A percentile compares a stretch with the other conserved stretches of the same genome.
Evolutionary conservation across 768 basidiomycete species (phyloP).

Genomic region (Terana coerulea): DNA sequence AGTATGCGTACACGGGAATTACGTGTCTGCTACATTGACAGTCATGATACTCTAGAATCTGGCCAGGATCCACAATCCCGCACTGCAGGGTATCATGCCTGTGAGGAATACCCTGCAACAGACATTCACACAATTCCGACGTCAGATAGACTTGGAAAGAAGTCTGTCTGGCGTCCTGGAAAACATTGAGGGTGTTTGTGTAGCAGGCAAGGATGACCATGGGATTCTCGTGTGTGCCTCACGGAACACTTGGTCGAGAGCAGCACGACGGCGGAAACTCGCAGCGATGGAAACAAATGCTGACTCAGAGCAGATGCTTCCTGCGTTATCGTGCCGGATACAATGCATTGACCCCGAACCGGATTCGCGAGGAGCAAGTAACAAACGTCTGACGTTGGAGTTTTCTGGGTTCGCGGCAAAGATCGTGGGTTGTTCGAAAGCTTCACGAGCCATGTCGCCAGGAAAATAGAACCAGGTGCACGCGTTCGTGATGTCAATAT

Average conservation of each 20-base stretch:
- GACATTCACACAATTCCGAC: constrained; percentile 19
- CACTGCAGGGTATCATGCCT: constrained; percentile 53
- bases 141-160: constrained; percentile 10
- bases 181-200: constrained; percentile 28
- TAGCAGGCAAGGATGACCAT: not conserved
- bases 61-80: constrained; percentile 35
- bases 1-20: constrained; percentile 24
- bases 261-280: constrained; percentile 50
- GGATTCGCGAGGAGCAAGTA: constrained; percentile 8
- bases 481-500: not conserved
- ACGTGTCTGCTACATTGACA: not conserved
- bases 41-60: constrained; percentile 25
- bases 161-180: constrained; percentile 30
- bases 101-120: constrained; percentile 52
- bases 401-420: constrained; percentile 61
- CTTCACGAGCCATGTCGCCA: constrained; percentile 60
- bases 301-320: not conserved
- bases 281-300: constrained; percentile 4
- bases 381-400: constrained; percentile 27
- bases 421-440: constrained; percentile 61
- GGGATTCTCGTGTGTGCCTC: constrained; percentile 11
- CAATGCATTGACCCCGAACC: constrained; percentile 14
- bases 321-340: constrained; percentile 23
- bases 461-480: constrained; percentile 36
- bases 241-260: constrained; percentile 66